Evolutionary conservation across 1,284 basidiomycete genomes (phyloP).

Genomic region (Ceratorhiza oryzae-sativae): DNA sequence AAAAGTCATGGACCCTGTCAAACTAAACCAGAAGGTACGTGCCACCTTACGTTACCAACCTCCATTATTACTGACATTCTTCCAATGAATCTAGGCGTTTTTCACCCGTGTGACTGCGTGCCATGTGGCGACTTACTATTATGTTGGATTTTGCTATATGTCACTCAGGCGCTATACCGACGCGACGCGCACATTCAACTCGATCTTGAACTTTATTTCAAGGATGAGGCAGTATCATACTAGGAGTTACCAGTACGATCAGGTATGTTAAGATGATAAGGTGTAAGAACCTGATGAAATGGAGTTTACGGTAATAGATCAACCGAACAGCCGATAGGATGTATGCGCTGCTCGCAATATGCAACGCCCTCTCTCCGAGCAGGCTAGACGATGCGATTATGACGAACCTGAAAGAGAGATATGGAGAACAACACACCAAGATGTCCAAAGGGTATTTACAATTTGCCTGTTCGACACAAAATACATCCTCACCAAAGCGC

Average conservation of each 20-base stretch:
- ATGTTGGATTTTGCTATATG: constrained; percentile 96
- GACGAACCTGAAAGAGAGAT: constrained; percentile 91
- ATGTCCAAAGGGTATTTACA: constrained; percentile 74
- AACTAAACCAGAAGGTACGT: constrained; percentile 81
- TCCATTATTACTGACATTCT: neutral
- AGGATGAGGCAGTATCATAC: constrained; percentile 96
- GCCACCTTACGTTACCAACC: constrained; percentile 45
- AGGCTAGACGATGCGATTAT: constrained; percentile 94
- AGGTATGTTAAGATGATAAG: constrained; percentile 57
- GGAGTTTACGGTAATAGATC: constrained; percentile 62
- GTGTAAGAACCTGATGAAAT: neutral
- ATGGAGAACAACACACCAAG: constrained; percentile 87
- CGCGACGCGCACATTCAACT: constrained; percentile 91
- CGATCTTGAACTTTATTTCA: constrained; percentile 92
- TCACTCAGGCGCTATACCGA: constrained; percentile 94
- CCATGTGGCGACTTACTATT: constrained; percentile 94
- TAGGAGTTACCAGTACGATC: constrained; percentile 94
- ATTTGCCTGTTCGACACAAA: neutral
- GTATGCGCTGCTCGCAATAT: constrained; percentile 95
- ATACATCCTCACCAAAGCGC: constrained; percentile 48
- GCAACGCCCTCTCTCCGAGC: constrained; percentile 89
- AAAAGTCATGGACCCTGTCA: constrained; percentile 94
- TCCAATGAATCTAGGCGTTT: constrained; percentile 67
- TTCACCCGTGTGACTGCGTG: constrained; percentile 93
- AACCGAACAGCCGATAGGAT: constrained; percentile 97